Evolutionary conservation across 2,329 filamentous ascomycete species (phyloP).

Genomic region (Talaromyces sp.): DNA sequence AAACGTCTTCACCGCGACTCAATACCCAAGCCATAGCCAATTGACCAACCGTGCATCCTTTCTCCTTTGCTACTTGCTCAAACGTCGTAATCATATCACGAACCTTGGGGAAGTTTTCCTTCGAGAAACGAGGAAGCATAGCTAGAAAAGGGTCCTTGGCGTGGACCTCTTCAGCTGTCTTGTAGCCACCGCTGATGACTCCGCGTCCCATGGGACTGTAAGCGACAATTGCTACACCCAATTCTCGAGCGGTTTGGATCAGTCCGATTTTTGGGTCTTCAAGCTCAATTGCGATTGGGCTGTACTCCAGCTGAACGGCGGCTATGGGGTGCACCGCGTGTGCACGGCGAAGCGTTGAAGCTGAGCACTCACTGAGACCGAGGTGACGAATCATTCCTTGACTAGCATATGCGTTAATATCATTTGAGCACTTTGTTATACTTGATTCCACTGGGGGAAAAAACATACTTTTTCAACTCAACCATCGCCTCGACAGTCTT

Average conservation of each 20-base stretch:
- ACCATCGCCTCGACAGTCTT: conserved; percentile 32
- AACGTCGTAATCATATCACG: conserved; percentile 47
- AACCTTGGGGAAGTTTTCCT: conserved; percentile 50
- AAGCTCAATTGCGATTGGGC: conserved; percentile 47
- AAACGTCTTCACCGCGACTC: conserved; percentile 10
- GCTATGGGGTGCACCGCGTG: conserved; percentile 46
- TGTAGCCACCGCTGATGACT: conserved; percentile 52
- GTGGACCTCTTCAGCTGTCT: conserved; percentile 26
- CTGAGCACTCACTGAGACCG: conserved; percentile 46
- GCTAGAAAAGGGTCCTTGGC: conserved; percentile 48
- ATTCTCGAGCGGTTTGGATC: conserved; percentile 54
- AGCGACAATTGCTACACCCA: conserved; percentile 56
- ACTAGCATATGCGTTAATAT: conserved; percentile 17
- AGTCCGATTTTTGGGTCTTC: conserved; percentile 47
- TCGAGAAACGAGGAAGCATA: conserved; percentile 48
- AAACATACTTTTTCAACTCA: conserved; percentile 17
- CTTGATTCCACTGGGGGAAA: neutral
- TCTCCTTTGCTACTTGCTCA: conserved; percentile 42
- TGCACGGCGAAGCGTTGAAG: conserved; percentile 48
- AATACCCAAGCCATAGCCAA: conserved; percentile 49
- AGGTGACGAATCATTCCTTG: conserved; percentile 50
- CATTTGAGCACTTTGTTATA: neutral
- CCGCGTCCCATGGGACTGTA: conserved; percentile 60
- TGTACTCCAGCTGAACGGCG: conserved; percentile 53
- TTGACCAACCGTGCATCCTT: conserved; percentile 45